Evolutionary conservation across 1,284 basidiomycete species (phyloP).

Genomic region (Meripilus lineatus): DNA sequence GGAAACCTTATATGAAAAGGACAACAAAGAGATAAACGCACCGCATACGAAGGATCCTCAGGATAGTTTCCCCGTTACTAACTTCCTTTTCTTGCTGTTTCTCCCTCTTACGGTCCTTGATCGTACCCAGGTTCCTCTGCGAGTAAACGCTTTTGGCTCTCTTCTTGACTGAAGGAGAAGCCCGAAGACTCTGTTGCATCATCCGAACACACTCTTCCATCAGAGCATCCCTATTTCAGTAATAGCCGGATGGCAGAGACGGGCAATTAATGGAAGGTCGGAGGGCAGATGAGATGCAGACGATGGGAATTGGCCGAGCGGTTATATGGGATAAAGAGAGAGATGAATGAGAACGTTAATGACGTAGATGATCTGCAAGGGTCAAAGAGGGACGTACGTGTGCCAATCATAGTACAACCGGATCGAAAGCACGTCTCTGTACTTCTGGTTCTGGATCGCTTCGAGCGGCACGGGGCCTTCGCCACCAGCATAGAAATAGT

Average conservation of each 20-base stretch:
- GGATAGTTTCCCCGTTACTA: slow-evolving; percentile 81
- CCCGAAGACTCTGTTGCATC: slow-evolving; percentile 80
- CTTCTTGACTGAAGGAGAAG: slow-evolving; percentile 75
- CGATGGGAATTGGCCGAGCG: too few relatives aligned
- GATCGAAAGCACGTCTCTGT: slow-evolving; percentile 87
- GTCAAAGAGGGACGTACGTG: slow-evolving; percentile 53
- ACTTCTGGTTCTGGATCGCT: slow-evolving; percentile 93
- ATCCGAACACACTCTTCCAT: slow-evolving; percentile 97
- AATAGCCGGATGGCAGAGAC: neutral
- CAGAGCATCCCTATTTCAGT: slow-evolving; percentile 62
- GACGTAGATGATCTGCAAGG: too few relatives aligned
- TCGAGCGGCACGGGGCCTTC: slow-evolving; percentile 88
- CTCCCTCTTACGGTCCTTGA: slow-evolving; percentile 90
- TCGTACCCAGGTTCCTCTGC: slow-evolving; percentile 93
- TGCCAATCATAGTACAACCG: slow-evolving; percentile 93
- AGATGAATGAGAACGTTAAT: slow-evolving; percentile 5
- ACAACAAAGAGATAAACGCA: slow-evolving; percentile 31
- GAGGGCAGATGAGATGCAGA: neutral
- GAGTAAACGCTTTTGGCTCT: slow-evolving; percentile 88
- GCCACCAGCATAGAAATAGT: slow-evolving; percentile 95
- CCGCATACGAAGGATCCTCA: slow-evolving; percentile 93
- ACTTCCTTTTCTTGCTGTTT: slow-evolving; percentile 78
- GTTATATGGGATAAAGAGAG: too few relatives aligned
- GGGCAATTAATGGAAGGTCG: neutral
- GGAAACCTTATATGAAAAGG: neutral